Percentiles rank a stretch among this genome's conserved stretches.
phyloP scores from a whole-genome alignment of 2,329 filamentous ascomycete species.

The Balansia obtecta region DNA sequence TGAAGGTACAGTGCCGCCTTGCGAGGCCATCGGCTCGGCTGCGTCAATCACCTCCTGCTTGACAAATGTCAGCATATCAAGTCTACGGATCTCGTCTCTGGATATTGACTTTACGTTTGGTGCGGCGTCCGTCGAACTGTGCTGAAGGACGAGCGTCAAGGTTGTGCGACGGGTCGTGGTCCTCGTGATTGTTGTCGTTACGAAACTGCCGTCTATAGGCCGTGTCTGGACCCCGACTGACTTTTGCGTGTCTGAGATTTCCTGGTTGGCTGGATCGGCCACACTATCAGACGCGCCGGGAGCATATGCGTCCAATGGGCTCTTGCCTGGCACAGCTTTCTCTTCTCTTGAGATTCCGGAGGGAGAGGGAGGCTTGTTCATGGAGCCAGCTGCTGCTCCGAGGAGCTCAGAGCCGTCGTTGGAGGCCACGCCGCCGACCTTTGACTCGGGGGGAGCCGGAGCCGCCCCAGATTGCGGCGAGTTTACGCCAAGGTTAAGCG shows the following conservation, averaged over 20 bases:
- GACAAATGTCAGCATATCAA: not conserved
- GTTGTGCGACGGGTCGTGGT: conserved; percentile 8
- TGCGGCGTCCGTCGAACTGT: not conserved
- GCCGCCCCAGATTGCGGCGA: not conserved
- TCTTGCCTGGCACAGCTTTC: not conserved
- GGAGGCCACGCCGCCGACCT: not conserved
- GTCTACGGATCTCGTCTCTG: not conserved
- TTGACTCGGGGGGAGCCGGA: not conserved
- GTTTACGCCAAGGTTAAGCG: no score
- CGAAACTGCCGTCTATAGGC: conserved; percentile 8
- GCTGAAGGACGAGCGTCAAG: conserved; percentile 8
- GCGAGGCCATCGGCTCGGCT: not conserved
- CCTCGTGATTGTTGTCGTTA: conserved; percentile 13
- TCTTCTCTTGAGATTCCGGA: not conserved
- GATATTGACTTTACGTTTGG: conserved; percentile 1
- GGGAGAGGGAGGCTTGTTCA: not conserved
- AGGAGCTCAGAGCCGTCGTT: not conserved
- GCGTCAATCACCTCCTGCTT: not conserved
- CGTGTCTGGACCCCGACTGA: not conserved
- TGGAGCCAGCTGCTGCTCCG: not conserved
- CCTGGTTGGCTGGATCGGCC: not conserved
- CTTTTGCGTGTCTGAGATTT: not conserved
- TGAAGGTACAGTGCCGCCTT: not conserved
- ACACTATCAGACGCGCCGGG: not conserved
- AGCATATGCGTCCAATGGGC: not conserved